These are phyloP conservation scores for Striga asiatica DNA, from an alignment of 257 asterid genomes.

Conservation along the genomic window DNA sequence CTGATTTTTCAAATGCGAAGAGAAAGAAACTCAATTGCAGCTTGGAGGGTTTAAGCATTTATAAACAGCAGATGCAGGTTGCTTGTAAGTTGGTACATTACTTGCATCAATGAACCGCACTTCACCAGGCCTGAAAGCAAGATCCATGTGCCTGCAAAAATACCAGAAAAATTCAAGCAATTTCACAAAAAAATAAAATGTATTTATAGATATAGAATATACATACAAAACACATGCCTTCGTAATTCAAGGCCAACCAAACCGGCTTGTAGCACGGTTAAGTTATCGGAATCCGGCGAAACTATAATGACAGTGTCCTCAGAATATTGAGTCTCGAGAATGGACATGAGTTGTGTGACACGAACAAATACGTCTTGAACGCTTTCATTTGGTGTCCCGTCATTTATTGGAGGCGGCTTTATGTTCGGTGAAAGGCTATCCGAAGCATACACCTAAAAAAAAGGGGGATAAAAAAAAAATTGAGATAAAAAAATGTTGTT, in stretches of 20 bases:
- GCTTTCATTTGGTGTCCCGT: slow-evolving; percentile 92
- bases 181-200: background rate
- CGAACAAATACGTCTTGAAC: slow-evolving; percentile 89
- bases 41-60: slow-evolving; percentile 84
- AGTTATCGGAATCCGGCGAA: slow-evolving; percentile 87
- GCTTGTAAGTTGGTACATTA: slow-evolving; percentile 65
- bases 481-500: no score
- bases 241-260: slow-evolving; percentile 71
- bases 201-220: background rate
- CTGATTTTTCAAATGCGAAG: background rate
- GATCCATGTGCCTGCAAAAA: slow-evolving; percentile 64
- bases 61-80: slow-evolving; percentile 69
- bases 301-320: slow-evolving; percentile 73
- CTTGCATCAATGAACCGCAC: slow-evolving; percentile 63
- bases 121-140: slow-evolving; percentile 71
- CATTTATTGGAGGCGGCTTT: slow-evolving; percentile 79
- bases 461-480: background rate
- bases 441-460: slow-evolving; percentile 52
- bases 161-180: background rate
- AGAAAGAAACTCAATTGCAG: slow-evolving; percentile 35
- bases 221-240: slow-evolving; percentile 34
- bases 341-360: slow-evolving; percentile 87
- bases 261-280: slow-evolving; percentile 75
- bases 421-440: slow-evolving; percentile 65
- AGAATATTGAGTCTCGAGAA: slow-evolving; percentile 85